phyloP scores from a whole-genome alignment of 2,329 filamentous ascomycete genomes.

The Mycosphaerella sp. region DNA sequence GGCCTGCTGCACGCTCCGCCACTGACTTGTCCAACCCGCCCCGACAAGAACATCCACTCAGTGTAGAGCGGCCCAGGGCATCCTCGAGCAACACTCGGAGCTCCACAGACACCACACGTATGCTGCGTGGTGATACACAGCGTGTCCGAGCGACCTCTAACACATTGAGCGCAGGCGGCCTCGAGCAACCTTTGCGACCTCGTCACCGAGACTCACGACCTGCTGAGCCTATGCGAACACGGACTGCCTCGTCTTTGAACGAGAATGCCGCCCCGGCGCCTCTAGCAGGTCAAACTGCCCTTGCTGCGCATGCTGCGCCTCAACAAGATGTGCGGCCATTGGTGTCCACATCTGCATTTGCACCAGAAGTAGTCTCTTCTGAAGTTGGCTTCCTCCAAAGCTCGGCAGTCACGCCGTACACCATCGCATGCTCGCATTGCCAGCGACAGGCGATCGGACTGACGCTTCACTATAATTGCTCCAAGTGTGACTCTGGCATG shows the following conservation, averaged over 20 bases:
- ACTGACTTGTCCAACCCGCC: constrained; percentile 51
- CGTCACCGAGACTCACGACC: constrained; percentile 8
- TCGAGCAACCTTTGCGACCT: neutral
- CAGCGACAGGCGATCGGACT: constrained; percentile 69
- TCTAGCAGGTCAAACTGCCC: constrained; percentile 10
- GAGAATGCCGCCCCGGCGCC: neutral
- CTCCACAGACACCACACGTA: constrained; percentile 34
- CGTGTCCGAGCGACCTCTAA: constrained; percentile 20
- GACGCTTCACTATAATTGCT: constrained; percentile 77
- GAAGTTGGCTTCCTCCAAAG: constrained; percentile 40
- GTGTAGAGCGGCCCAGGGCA: constrained; percentile 29
- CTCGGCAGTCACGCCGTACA: neutral
- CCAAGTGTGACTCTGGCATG: constrained; percentile 59
- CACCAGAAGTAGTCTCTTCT: constrained; percentile 38
- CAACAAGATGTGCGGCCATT: constrained; percentile 19
- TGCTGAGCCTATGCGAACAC: constrained; percentile 2
- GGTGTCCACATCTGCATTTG: constrained; percentile 25
- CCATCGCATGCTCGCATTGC: constrained; percentile 68
- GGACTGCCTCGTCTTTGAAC: neutral
- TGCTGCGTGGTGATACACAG: constrained; percentile 18
- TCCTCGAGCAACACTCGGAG: constrained; percentile 42
- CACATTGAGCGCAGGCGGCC: constrained; percentile 8
- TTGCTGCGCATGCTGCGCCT: constrained; percentile 8
- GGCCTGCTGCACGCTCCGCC: constrained; percentile 55
- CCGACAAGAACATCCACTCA: constrained; percentile 18